Percentiles rank a stretch among this genome's conserved stretches.
These are phyloP conservation scores for Solanum pimpinellifolium DNA, from an alignment of 257 asterid species.

Conservation along the genomic window DNA sequence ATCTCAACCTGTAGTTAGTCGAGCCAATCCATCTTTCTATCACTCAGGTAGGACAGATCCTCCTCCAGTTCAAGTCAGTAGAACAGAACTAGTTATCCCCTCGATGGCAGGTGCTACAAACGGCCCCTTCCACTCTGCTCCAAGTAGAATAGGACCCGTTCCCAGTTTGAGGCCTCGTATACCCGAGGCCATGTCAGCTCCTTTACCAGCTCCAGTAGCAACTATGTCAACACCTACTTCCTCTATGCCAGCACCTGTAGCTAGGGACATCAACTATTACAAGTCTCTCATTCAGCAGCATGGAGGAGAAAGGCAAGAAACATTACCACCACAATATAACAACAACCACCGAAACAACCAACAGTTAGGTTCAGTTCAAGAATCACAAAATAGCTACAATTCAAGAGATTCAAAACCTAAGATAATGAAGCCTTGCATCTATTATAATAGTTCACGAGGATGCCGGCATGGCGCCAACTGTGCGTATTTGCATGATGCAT, in stretches of 20 bases:
- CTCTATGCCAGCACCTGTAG: slow-evolving; percentile 11
- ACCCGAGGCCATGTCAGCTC: slow-evolving; percentile 15
- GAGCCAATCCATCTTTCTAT: slow-evolving; percentile 21
- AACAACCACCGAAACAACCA: slow-evolving; percentile 23
- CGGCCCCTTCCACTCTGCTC: slow-evolving; percentile 38
- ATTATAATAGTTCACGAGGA: slow-evolving; percentile 46
- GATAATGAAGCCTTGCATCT: slow-evolving; percentile 45
- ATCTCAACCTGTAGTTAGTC: slow-evolving; percentile 1
- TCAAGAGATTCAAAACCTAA: slow-evolving; percentile 32
- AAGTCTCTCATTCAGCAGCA: slow-evolving; percentile 89
- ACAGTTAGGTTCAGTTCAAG: slow-evolving; percentile 10
- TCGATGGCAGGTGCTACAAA: slow-evolving; percentile 14
- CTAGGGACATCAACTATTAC: slow-evolving; percentile 63
- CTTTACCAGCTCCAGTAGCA: slow-evolving; percentile 22
- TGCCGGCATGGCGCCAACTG: slow-evolving; percentile 55
- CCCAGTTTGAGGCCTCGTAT: slow-evolving; percentile 24
- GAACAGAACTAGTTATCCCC: slow-evolving; percentile 25
- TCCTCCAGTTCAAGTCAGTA: slow-evolving; percentile 4
- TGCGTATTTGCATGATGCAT: slow-evolving; percentile 30
- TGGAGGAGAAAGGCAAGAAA: slow-evolving; percentile 70
- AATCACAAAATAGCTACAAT: slow-evolving; percentile 8
- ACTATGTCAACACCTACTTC: slow-evolving; percentile 20
- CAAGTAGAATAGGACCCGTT: slow-evolving; percentile 11
- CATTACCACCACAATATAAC: slow-evolving; percentile 20
- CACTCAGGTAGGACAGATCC: slow-evolving; percentile 21